phyloP scores from a whole-genome alignment of 495 filamentous ascomycete species.

The Xylaria sp. region DNA sequence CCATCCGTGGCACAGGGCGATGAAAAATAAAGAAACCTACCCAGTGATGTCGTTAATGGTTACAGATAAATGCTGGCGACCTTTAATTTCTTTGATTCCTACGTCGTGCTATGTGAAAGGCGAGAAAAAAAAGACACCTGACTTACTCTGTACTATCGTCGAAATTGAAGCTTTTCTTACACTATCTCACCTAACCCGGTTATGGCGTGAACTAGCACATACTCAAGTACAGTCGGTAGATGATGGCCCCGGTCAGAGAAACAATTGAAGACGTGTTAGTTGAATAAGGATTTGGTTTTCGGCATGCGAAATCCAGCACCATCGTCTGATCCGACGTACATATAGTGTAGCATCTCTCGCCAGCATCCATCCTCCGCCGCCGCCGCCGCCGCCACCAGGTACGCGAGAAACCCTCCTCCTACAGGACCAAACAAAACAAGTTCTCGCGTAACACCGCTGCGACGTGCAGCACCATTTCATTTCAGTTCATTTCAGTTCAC shows the following conservation, averaged over 20 bases:
- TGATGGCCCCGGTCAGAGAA: not conserved
- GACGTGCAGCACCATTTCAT: not conserved
- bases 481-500: no score
- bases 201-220: not conserved
- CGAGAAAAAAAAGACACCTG: not conserved
- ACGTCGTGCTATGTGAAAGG: not conserved
- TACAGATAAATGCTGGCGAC: not conserved
- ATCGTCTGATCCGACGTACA: conserved; percentile 3
- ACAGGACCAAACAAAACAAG: conserved; percentile 2
- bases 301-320: not conserved
- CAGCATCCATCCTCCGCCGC: not conserved
- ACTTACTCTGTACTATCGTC: not conserved
- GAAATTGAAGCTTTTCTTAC: not conserved
- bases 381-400: not conserved
- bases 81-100: not conserved
- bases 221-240: not conserved
- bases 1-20: not conserved
- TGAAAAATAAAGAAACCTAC: not conserved
- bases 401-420: conserved; percentile 13
- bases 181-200: not conserved
- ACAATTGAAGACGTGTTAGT: not conserved
- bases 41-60: not conserved
- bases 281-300: not conserved
- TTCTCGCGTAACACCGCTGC: not conserved
- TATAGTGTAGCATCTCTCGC: no score